Evolutionary conservation across 1,284 basidiomycete species (phyloP).

Genomic region (Trichosporon sp.): DNA sequence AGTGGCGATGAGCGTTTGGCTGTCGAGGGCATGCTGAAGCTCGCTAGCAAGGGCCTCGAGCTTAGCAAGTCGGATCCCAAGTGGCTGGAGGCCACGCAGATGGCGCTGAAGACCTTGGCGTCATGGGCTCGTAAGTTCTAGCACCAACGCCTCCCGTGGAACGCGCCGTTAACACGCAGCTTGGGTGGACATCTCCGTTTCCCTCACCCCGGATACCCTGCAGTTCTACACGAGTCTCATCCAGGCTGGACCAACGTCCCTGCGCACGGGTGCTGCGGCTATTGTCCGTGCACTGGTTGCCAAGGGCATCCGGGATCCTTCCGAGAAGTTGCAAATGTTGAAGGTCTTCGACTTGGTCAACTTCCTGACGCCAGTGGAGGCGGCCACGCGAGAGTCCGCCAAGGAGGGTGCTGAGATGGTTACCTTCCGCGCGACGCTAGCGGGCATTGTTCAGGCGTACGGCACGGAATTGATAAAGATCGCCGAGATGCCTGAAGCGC

Average conservation of each 20-base stretch:
- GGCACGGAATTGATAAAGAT: conserved; percentile 83
- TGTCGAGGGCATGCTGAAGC: conserved; percentile 78
- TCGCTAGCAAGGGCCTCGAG: conserved; percentile 71
- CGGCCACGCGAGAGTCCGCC: conserved; percentile 62
- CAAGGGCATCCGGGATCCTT: conserved; percentile 89
- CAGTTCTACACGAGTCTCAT: conserved; percentile 81
- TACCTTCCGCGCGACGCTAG: conserved; percentile 83
- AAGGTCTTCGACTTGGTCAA: conserved; percentile 80
- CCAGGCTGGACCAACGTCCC: conserved; percentile 61
- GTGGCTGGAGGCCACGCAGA: conserved; percentile 75
- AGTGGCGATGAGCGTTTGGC: conserved; percentile 75
- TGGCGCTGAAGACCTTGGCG: conserved; percentile 82
- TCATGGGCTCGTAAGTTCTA: conserved; percentile 82
- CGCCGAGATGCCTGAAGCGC: conserved; percentile 55
- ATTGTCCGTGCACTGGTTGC: conserved; percentile 76
- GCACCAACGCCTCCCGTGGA: neutral
- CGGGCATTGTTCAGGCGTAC: conserved; percentile 74
- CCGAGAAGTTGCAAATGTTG: conserved; percentile 85
- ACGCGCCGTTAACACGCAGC: conserved; percentile 54
- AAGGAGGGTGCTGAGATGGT: conserved; percentile 69
- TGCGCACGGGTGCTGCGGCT: conserved; percentile 76
- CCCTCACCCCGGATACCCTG: conserved; percentile 85
- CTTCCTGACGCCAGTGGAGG: conserved; percentile 72
- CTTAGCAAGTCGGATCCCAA: conserved; percentile 54
- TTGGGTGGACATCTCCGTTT: conserved; percentile 96